Evolutionary conservation across 495 filamentous ascomycete genomes (phyloP).

Genomic region (Annulohypoxylon maeteangense): DNA sequence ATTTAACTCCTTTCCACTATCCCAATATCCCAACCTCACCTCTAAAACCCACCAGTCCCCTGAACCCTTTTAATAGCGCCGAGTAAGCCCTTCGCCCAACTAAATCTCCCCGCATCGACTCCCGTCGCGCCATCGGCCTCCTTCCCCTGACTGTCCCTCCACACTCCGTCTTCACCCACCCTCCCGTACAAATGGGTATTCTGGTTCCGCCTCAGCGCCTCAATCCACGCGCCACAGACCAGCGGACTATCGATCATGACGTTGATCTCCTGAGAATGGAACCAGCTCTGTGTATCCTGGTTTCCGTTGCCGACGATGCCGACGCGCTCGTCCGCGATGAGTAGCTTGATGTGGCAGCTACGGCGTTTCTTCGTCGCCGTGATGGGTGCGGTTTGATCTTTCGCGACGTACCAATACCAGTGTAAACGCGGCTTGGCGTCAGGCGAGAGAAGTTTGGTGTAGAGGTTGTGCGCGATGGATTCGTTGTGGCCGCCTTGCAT

Average conservation of each 20-base stretch:
- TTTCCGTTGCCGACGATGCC: slow-evolving; percentile 81
- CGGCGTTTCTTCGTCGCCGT: slow-evolving; percentile 69
- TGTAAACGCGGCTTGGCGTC: slow-evolving; percentile 62
- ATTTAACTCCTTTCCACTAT: background rate
- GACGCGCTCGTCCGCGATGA: slow-evolving; percentile 75
- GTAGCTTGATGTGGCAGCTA: slow-evolving; percentile 78
- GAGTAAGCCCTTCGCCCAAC: slow-evolving; percentile 70
- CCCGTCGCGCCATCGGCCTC: slow-evolving; percentile 70
- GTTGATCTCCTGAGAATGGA: slow-evolving; percentile 80
- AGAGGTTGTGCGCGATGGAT: slow-evolving; percentile 68
- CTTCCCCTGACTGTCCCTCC: slow-evolving; percentile 66
- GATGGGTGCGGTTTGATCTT: slow-evolving; percentile 75
- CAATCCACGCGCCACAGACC: slow-evolving; percentile 71
- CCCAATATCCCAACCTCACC: background rate
- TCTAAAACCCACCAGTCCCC: slow-evolving; percentile 68
- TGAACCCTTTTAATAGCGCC: slow-evolving; percentile 71
- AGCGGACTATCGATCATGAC: slow-evolving; percentile 71
- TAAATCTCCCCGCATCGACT: slow-evolving; percentile 65
- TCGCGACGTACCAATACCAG: slow-evolving; percentile 74
- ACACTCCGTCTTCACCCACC: slow-evolving; percentile 67
- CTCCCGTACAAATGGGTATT: slow-evolving; percentile 73
- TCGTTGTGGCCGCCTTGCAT: slow-evolving; percentile 82
- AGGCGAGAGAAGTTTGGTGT: slow-evolving; percentile 56
- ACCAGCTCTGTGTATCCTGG: slow-evolving; percentile 85
- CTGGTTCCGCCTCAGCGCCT: slow-evolving; percentile 72